A percentile compares a stretch with the other conserved stretches of the same genome.
These are phyloP conservation scores for Apiotrichum porosum DNA, from an alignment of 1,284 basidiomycete species.

Conservation along the genomic window DNA sequence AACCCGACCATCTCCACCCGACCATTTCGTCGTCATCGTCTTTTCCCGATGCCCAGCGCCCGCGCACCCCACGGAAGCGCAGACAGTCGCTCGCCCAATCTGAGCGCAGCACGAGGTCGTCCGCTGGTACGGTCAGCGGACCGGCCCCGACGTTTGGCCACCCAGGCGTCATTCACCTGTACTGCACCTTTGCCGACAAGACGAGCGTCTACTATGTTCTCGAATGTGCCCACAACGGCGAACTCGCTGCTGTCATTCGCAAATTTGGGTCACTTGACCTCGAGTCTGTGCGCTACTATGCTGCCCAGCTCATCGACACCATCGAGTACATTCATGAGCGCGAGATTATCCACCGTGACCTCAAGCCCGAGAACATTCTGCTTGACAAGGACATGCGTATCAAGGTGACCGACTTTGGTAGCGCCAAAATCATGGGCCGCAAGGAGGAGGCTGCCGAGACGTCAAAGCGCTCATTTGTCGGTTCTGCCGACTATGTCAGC, in stretches of 20 bases:
- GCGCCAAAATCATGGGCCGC: conserved; percentile 74
- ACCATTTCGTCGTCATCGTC: background rate
- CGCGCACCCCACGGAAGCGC: conserved; percentile 24
- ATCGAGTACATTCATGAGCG: conserved; percentile 82
- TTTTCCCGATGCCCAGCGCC: conserved; percentile 2
- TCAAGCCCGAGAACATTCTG: conserved; percentile 90
- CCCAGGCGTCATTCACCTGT: conserved; percentile 73
- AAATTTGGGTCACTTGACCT: conserved; percentile 73
- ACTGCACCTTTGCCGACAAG: conserved; percentile 78
- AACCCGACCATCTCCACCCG: background rate
- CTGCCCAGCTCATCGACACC: conserved; percentile 81
- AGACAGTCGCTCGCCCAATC: conserved; percentile 33
- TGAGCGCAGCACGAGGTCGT: conserved; percentile 32
- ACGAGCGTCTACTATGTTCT: conserved; percentile 84
- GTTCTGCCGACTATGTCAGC: conserved; percentile 92
- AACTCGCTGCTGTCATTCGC: conserved; percentile 74
- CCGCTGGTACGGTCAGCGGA: background rate
- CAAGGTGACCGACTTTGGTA: conserved; percentile 96
- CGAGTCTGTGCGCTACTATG: conserved; percentile 69
- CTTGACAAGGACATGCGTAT: conserved; percentile 78
- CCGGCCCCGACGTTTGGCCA: conserved; percentile 51
- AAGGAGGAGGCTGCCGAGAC: conserved; percentile 41
- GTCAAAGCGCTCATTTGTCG: conserved; percentile 70
- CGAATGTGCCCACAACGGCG: conserved; percentile 83
- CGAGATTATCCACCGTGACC: conserved; percentile 82